Evolutionary conservation across 192 early-diverging fungal species (phyloP), one percentile per base, ranked within the genome.

Genomic region (Ramicandelaber brevisporus): DNA sequence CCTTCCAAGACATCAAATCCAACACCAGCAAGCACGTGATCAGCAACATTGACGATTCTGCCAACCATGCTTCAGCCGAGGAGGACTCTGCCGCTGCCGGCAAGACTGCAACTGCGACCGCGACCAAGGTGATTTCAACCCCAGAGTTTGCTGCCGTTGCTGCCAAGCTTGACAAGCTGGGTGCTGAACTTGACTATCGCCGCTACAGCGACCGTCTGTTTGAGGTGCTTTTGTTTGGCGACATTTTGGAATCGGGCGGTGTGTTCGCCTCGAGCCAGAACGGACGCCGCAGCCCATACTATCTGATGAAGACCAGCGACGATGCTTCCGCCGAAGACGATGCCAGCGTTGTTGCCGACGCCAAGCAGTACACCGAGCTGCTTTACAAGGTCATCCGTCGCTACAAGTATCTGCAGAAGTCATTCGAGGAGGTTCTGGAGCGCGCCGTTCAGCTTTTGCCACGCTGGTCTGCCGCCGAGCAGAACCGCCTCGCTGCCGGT

Each of bases 121-220:
- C 56, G 22, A 65, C 70, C 23, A 43, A 52, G n/a, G 46, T 56
- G 26, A 44, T 51, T 32, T 47, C 63, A 26, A 37, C 53, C 12
- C 38, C 31, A 29, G 63, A 79, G 40, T 63, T 82, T 46, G 68
- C 78, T 20, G 63, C 70, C 35, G 68, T 81, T 48, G 64, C 68
- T 14, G 31, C 41, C 40, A 55, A 68, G 16, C 64, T 93, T 39
- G 88, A 93, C 56, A 44, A 45, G 11, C 66, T 68, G 30, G 80
- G 71, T 22, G 74, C 79, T 41, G 82, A 70, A 39, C 70, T 90
- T 40, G 86, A 90, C 46, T 87, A 81, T 59, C 80, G 80, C 52
- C 74, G 82, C 42, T 95, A 95, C 76, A 77, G 70, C 33, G 89
- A 95, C 43, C 58, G 75, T 20, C 64, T 95, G 34, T 95, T 90